These are phyloP conservation scores for Prunus kanzakura DNA, from an alignment of 306 rosid species.

Conservation along the genomic window DNA sequence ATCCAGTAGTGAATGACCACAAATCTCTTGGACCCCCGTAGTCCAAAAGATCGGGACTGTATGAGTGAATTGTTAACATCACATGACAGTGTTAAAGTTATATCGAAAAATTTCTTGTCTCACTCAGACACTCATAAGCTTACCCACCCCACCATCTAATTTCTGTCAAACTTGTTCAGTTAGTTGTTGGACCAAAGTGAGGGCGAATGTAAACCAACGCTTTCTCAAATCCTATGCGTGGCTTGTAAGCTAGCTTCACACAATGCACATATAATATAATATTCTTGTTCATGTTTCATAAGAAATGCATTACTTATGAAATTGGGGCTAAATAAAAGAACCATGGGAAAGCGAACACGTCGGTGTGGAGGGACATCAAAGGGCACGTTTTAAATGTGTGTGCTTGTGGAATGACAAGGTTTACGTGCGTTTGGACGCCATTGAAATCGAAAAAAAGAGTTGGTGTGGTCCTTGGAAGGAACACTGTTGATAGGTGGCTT, in stretches of 20 bases:
- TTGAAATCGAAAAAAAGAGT: background rate
- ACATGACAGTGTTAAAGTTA: too few relatives aligned
- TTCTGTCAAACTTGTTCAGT: conserved; percentile 21
- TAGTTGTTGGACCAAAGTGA: conserved; percentile 37
- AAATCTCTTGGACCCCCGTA: too few relatives aligned
- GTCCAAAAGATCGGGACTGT: too few relatives aligned
- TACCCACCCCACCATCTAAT: background rate
- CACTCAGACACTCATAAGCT: background rate
- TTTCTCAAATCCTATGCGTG: conserved; percentile 37
- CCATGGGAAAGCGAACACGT: conserved; percentile 30
- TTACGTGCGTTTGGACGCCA: conserved; percentile 16
- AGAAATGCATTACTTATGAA: background rate
- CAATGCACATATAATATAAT: background rate
- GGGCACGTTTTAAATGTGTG: conserved; percentile 35
- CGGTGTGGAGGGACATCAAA: conserved; percentile 18
- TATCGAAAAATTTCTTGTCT: too few relatives aligned
- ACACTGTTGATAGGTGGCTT: background rate
- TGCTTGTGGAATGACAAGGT: conserved; percentile 20
- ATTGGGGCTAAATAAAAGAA: conserved; percentile 3
- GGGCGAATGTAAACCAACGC: background rate
- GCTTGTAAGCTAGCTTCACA: conserved; percentile 40
- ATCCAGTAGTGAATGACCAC: too few relatives aligned
- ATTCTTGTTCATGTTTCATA: background rate
- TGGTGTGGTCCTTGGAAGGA: background rate
- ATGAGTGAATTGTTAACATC: too few relatives aligned